These are phyloP conservation scores for Paraphaeosphaeria minitans DNA, from an alignment of 2,329 filamentous ascomycete genomes.

Conservation along the genomic window DNA sequence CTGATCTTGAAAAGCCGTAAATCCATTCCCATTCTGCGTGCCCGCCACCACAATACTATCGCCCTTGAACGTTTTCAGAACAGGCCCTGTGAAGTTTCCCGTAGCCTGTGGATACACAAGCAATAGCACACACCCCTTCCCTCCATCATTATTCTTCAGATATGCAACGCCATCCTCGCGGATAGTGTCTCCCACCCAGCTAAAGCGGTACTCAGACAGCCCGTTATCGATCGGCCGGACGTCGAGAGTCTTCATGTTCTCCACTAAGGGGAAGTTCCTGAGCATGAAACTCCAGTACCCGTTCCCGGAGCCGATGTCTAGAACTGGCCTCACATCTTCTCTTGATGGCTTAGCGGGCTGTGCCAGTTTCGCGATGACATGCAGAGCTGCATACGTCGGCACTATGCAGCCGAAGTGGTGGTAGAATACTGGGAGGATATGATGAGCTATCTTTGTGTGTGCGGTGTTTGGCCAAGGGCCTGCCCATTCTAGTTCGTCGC, in stretches of 20 bases:
- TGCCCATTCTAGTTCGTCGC: conserved; percentile 67
- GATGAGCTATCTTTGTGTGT: conserved; percentile 64
- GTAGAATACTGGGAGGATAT: conserved; percentile 73
- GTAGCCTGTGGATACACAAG: conserved; percentile 76
- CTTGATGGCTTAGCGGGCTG: conserved; percentile 37
- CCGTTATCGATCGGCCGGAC: conserved; percentile 70
- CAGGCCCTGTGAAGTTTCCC: conserved; percentile 66
- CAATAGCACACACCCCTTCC: conserved; percentile 64
- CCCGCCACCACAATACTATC: conserved; percentile 73
- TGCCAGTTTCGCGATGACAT: conserved; percentile 62
- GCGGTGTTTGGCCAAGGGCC: conserved; percentile 62
- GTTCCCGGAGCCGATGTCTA: conserved; percentile 73
- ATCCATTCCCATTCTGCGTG: conserved; percentile 76
- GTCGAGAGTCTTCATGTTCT: conserved; percentile 59
- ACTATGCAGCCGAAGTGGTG: conserved; percentile 79
- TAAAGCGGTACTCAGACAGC: conserved; percentile 69
- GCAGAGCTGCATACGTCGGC: conserved; percentile 69
- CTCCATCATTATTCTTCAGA: conserved; percentile 52
- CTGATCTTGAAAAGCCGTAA: conserved; percentile 69
- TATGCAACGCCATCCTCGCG: conserved; percentile 65
- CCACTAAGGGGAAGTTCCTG: conserved; percentile 66
- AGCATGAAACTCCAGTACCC: conserved; percentile 80
- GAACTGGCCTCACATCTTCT: conserved; percentile 55
- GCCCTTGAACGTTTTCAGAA: conserved; percentile 66
- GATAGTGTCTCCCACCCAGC: conserved; percentile 72